These are phyloP conservation scores for Nidula niveotomentosa DNA, from an alignment of 1,284 basidiomycete species.

Conservation along the genomic window DNA sequence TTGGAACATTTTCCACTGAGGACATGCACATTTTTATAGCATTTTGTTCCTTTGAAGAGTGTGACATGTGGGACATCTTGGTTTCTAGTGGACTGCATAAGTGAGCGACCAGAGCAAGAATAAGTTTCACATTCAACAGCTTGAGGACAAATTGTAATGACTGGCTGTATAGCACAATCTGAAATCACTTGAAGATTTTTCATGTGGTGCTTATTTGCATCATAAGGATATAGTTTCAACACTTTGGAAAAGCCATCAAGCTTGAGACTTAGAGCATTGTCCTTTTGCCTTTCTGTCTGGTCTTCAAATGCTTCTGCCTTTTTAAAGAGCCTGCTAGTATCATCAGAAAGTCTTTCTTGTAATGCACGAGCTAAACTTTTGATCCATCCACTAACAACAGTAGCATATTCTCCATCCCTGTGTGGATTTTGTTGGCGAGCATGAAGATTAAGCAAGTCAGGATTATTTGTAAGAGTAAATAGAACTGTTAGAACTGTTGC, in stretches of 20 bases:
- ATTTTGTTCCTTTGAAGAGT: no score
- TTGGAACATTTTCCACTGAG: no score
- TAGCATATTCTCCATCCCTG: background rate
- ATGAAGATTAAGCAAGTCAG: conserved; percentile 17
- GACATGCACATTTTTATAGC: no score
- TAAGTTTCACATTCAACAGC: no score
- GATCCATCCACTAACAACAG: conserved; percentile 8
- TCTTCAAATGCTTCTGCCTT: background rate
- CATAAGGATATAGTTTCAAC: background rate
- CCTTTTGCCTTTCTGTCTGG: background rate
- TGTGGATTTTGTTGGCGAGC: conserved; percentile 6
- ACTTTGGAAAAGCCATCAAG: background rate
- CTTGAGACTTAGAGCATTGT: background rate
- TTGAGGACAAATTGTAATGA: no score
- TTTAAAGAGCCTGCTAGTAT: background rate
- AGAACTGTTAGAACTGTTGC: conserved; percentile 10
- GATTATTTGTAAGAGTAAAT: conserved; percentile 14
- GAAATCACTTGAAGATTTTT: no score
- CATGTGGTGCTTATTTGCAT: no score
- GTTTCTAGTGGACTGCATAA: no score
- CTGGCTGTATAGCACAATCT: no score
- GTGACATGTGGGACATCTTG: no score
- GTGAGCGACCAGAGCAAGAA: no score
- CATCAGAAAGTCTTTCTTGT: background rate
- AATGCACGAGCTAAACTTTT: conserved; percentile 4